Percentiles rank a stretch among this genome's conserved stretches.
Evolutionary conservation across 2,329 filamentous ascomycete genomes (phyloP).

Genomic region (Diplodia scrobiculata): DNA sequence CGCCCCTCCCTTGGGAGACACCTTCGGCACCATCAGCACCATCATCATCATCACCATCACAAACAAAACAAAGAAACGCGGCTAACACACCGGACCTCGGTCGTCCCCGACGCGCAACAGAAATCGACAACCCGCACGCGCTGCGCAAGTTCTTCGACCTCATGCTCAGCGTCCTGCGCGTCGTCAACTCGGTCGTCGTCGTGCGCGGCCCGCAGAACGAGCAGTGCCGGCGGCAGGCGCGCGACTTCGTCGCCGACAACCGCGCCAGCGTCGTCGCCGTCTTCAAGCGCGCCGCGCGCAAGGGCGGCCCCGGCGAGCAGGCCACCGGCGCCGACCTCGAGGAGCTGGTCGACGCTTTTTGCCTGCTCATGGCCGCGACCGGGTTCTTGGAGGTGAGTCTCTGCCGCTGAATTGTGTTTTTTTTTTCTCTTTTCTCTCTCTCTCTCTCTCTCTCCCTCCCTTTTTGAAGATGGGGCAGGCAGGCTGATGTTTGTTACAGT

Average conservation of each 20-base stretch:
- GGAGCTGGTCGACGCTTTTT: constrained; percentile 81
- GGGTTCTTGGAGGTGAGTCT: constrained; percentile 78
- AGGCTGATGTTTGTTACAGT: neutral
- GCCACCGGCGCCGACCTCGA: constrained; percentile 52
- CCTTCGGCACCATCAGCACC: neutral
- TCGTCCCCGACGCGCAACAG: constrained; percentile 38
- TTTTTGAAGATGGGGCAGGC: neutral
- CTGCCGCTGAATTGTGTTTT: neutral
- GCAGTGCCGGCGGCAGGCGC: constrained; percentile 69
- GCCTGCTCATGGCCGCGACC: constrained; percentile 78
- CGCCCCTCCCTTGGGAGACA: constrained; percentile 5
- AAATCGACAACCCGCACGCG: constrained; percentile 68
- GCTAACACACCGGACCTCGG: constrained; percentile 24
- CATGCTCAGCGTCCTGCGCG: constrained; percentile 75
- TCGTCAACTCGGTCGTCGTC: constrained; percentile 80
- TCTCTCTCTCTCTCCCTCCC: neutral
- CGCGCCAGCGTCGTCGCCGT: constrained; percentile 81
- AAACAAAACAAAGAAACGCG: neutral
- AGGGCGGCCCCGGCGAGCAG: constrained; percentile 56
- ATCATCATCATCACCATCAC: neutral
- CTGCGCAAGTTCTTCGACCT: constrained; percentile 82
- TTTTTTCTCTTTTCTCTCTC: neutral
- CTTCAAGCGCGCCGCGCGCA: constrained; percentile 84
- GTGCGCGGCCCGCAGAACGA: constrained; percentile 80
- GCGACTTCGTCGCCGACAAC: constrained; percentile 79